Evolutionary conservation across 2,329 filamentous ascomycete species (phyloP), one percentile per base, ranked within the genome.

Genomic region (Pseudogymnoascus sp.): DNA sequence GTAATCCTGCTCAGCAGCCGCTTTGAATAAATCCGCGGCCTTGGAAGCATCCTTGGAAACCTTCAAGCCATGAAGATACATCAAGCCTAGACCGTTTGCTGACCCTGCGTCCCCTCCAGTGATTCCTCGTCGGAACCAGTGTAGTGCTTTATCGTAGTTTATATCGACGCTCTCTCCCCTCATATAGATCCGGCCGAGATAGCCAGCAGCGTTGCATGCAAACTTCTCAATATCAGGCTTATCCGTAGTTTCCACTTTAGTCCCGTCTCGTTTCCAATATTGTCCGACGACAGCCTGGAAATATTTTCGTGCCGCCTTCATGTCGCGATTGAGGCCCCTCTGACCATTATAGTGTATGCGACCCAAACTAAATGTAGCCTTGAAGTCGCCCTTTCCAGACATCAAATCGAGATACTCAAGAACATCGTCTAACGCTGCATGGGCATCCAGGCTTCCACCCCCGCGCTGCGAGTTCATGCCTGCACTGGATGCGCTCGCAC

Each of bases 391-490:
- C 70, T 90, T 90, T 51, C 86, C 80, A n/a, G 87, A 87, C 78
- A 90, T 83, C 57, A 90, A 78, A 72, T 90, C 86, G 68, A 90
- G 77, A 71, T 96, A 99, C 74, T 99, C 95, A 65, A 99, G 86
- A 14, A 98, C 90, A 75, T 99, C 93, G 70, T 96, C 92, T 65
- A 97, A 85, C 14, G 91, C 90, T 1, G 92, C 92, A 71, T 96
- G 89, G 0, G 89, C 85, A 72, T 95, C 90, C 2, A 91, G 90
- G 68, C 89, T 88, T 1, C 87, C 83, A 64, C 86, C 86, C 19
- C 87, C 85, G 67, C 87, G 87, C 71, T 88, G 84, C 3, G 92
- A 92, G 73, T 96, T 93, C 64, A 85, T 82, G 4, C 95, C 95
- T 0, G 95, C 89, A 73, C 92, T 97, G 23, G 89, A 88, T 41